Evolutionary conservation across 129 eudicot genomes (phyloP), one percentile per base, ranked within the genome.

Genomic region (Flaveria robusta): DNA sequence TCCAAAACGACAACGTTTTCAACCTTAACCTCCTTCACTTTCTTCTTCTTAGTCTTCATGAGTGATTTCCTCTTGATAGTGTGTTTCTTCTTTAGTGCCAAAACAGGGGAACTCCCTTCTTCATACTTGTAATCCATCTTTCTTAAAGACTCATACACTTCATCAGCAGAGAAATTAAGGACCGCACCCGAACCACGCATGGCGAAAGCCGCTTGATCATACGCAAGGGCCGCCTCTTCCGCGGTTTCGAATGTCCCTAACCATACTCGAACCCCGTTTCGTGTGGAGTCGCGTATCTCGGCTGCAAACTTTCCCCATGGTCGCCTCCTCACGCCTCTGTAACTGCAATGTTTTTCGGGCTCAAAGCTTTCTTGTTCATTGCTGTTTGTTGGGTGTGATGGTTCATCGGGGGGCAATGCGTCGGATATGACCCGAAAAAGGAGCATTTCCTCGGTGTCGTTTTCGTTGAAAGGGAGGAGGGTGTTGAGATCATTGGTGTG

Each of bases 221-320:
- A 83, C 0, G 86, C 86, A 7, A 83, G 43, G 11, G 86, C 86
- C n/a, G 86, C 86, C 26, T 78, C 86, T 26, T 83, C 74, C 0
- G 86, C 83, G 0, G 83, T 78, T 74, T 83, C 86, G 52, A 83
- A 83, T 22, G 86, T 83, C 23, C 83, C 86, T 14, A 83, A 9
- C 86, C 86, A 83, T 9, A 83, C 86, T 31, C 86, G 69, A 69
- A 79, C 86, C 0, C 86, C 83, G 43, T 83, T 83, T 23, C 83
- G 79, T 1, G 86, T 83, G 5, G 86, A 78, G 68, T 83, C 83
- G 14, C 86, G 82, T 78, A 83, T 83, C 81, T 78, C 86, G 2
- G 83, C 83, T 1, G 86, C 86, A 23, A 22, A 83, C 72, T 78
- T 83, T 27, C 86, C 86, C 86, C 83, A 83, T 19, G 86, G 86